phyloP scores from a whole-genome alignment of 2,329 filamentous ascomycete genomes.

The Penicillium italicum region DNA sequence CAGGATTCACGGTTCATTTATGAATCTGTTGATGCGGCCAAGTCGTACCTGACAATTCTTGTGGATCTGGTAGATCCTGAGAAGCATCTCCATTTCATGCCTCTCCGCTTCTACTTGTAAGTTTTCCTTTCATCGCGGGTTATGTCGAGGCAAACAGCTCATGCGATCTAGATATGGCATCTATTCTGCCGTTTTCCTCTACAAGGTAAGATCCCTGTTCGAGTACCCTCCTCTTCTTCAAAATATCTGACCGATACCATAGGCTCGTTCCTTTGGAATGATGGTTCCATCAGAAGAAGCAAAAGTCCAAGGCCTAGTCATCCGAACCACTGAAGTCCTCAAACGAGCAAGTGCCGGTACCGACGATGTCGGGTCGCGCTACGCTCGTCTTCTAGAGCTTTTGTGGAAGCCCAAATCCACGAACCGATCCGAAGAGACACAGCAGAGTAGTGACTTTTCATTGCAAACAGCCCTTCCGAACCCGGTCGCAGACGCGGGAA shows the following conservation, averaged over 20 bases:
- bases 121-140: background rate
- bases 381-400: conserved; percentile 58
- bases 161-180: conserved; percentile 45
- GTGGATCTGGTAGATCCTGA: conserved; percentile 59
- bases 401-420: conserved; percentile 53
- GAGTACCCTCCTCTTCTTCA: background rate
- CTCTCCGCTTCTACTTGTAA: conserved; percentile 59
- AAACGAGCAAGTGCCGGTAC: conserved; percentile 56
- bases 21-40: conserved; percentile 62
- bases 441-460: conserved; percentile 30
- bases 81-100: conserved; percentile 60
- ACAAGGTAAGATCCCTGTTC: conserved; percentile 49
- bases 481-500: conserved; percentile 36
- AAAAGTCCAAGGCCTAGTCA: conserved; percentile 57
- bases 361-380: conserved; percentile 60
- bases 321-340: conserved; percentile 57
- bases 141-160: conserved; percentile 2
- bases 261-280: conserved; percentile 58
- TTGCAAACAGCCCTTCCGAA: conserved; percentile 32
- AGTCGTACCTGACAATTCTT: conserved; percentile 58
- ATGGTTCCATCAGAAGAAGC: conserved; percentile 54
- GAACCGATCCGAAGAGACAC: conserved; percentile 25
- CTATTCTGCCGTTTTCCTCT: conserved; percentile 63
- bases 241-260: background rate
- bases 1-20: conserved; percentile 65